Evolutionary conservation across 2,329 filamentous ascomycete genomes (phyloP).

Genomic region (Lasiodiplodia sp.): DNA sequence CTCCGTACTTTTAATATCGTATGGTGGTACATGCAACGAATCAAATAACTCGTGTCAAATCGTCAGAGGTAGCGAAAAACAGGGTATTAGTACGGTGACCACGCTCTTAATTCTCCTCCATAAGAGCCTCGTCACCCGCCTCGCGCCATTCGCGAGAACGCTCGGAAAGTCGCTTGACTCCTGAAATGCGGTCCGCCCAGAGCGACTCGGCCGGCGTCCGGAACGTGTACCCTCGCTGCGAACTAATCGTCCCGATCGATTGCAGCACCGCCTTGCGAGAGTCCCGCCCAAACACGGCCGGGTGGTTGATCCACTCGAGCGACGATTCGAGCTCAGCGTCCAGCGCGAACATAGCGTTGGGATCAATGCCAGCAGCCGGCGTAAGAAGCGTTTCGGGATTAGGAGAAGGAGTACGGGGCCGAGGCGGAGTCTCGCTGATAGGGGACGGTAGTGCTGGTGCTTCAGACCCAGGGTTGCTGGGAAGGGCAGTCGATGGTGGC

Average conservation of each 20-base stretch:
- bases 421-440: conserved; percentile 43
- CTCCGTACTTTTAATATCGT: conserved; percentile 24
- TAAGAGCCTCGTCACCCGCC: conserved; percentile 75
- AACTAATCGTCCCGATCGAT: conserved; percentile 95
- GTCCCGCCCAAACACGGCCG: conserved; percentile 91
- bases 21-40: conserved; percentile 27
- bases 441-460: conserved; percentile 42
- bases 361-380: conserved; percentile 79
- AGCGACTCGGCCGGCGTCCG: conserved; percentile 86
- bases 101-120: conserved; percentile 54
- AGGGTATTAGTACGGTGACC: conserved; percentile 18
- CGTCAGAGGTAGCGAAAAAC: conserved; percentile 22
- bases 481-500: conserved; percentile 44
- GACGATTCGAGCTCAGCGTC: conserved; percentile 90
- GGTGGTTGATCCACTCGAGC: conserved; percentile 97
- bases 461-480: conserved; percentile 44
- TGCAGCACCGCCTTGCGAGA: conserved; percentile 95
- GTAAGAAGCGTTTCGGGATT: conserved; percentile 49
- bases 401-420: conserved; percentile 43
- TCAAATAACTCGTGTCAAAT: conserved; percentile 27
- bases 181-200: conserved; percentile 83
- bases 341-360: conserved; percentile 80
- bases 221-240: conserved; percentile 92
- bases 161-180: conserved; percentile 82
- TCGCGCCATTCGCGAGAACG: conserved; percentile 92